Evolutionary conservation across 495 filamentous ascomycete species (phyloP).

Genomic region (Chlorociboria aeruginascens): DNA sequence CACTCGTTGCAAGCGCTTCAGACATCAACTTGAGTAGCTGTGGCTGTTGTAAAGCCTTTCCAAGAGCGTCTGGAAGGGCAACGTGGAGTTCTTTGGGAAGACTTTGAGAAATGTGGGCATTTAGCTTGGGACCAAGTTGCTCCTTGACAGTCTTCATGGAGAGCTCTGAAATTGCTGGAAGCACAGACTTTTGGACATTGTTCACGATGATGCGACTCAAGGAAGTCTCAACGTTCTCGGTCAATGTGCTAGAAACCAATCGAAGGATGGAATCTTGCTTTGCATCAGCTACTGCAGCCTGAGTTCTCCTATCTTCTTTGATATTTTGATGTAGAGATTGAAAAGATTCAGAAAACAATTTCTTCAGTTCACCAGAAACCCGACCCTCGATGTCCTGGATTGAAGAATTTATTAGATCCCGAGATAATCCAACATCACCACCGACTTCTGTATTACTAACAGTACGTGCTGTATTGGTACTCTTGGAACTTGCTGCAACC

Average conservation of each 20-base stretch:
- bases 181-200: slow-evolving; percentile 29
- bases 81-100: slow-evolving; percentile 44
- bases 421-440: slow-evolving; percentile 19
- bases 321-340: slow-evolving; percentile 31
- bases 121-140: slow-evolving; percentile 28
- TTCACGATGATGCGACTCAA: slow-evolving; percentile 48
- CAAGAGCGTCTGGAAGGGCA: slow-evolving; percentile 29
- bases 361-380: slow-evolving; percentile 30
- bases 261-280: slow-evolving; percentile 73
- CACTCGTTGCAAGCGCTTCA: slow-evolving; percentile 47
- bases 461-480: slow-evolving; percentile 9
- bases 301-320: slow-evolving; percentile 24
- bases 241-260: slow-evolving; percentile 75
- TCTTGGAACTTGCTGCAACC: slow-evolving; percentile 12
- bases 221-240: slow-evolving; percentile 82
- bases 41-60: slow-evolving; percentile 53
- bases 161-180: slow-evolving; percentile 26
- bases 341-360: slow-evolving; percentile 29
- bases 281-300: slow-evolving; percentile 30
- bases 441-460: slow-evolving; percentile 1
- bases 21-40: slow-evolving; percentile 57
- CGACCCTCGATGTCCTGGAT: slow-evolving; percentile 34
- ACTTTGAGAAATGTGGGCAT: slow-evolving; percentile 19
- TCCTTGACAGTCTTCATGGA: slow-evolving; percentile 26
- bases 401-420: slow-evolving; percentile 31